These are phyloP conservation scores for Fragaria nilgerrensis DNA, from an alignment of 306 rosid genomes.

Conservation along the genomic window DNA sequence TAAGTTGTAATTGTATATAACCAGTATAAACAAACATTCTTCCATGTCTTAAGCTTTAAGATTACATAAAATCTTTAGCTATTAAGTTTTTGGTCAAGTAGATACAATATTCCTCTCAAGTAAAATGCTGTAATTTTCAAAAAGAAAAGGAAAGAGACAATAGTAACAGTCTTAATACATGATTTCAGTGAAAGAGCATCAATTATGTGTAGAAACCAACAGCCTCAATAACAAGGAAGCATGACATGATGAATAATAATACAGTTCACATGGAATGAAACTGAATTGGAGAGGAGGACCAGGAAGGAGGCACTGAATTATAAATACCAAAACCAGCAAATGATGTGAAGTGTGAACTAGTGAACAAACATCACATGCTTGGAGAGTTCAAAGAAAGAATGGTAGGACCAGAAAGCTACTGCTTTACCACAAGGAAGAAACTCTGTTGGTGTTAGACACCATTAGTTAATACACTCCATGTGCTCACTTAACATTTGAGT, in stretches of 20 bases:
- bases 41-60: not conserved
- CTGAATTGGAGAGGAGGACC: not conserved
- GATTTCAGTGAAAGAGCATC: not conserved
- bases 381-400: conserved; percentile 14
- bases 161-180: not conserved
- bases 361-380: conserved; percentile 32
- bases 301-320: not conserved
- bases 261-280: not conserved
- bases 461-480: not conserved
- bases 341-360: conserved; percentile 30
- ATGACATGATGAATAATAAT: not conserved
- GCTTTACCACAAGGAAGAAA: not conserved
- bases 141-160: not conserved
- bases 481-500: not conserved
- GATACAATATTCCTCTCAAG: not conserved
- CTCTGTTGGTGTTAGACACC: not conserved
- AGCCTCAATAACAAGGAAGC: not conserved
- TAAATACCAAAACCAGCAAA: not conserved
- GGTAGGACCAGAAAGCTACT: conserved; percentile 7
- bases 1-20: not conserved
- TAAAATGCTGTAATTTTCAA: not conserved
- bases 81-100: not conserved
- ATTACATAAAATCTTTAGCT: not conserved
- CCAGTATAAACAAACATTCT: not conserved
- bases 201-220: not conserved